Percentiles rank a stretch among this genome's conserved stretches.
Conservation (phyloP, 1,284 basidiomycete species). For the Termitomyces sp. region DNA sequence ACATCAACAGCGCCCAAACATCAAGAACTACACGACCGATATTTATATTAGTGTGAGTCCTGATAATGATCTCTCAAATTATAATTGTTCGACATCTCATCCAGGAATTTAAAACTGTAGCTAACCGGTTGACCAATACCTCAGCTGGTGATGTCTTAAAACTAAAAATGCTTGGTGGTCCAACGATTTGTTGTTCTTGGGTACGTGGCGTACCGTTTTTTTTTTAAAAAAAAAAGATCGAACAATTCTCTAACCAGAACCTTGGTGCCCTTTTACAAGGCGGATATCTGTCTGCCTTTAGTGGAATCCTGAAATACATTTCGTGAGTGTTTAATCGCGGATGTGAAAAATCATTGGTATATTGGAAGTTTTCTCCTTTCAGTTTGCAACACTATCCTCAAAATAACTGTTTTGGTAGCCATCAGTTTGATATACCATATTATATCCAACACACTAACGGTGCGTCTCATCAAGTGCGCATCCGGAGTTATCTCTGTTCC, state of each 20-base stretch:
- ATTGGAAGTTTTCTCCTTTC: not conserved
- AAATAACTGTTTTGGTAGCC: slow-evolving; percentile 27
- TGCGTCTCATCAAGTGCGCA: slow-evolving; percentile 13
- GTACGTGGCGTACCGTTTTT: slow-evolving; percentile 22
- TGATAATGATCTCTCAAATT: not conserved
- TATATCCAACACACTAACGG: slow-evolving; percentile 36
- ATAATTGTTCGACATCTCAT: not conserved
- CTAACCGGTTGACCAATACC: slow-evolving; percentile 29
- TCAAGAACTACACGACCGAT: slow-evolving; percentile 37
- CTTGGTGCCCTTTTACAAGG: slow-evolving; percentile 35
- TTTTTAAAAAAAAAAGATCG: not conserved
- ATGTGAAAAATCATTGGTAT: not conserved
- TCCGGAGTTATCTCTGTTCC: not conserved
- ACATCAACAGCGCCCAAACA: slow-evolving; percentile 33
- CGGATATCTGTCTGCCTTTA: slow-evolving; percentile 36
- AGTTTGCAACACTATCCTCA: slow-evolving; percentile 36
- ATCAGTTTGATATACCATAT: slow-evolving; percentile 28
- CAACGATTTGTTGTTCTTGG: slow-evolving; percentile 46
- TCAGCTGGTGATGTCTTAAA: slow-evolving; percentile 34
- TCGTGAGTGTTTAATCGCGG: slow-evolving; percentile 25
- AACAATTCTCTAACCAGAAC: slow-evolving; percentile 22
- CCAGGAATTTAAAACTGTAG: slow-evolving; percentile 35
- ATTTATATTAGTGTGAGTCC: slow-evolving; percentile 37
- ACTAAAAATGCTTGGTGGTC: slow-evolving; percentile 37
- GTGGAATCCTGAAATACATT: slow-evolving; percentile 38